Evolutionary conservation across 495 filamentous ascomycete genomes (phyloP), one percentile per base, ranked within the genome.

Genomic region (Amniculicola lignicola): DNA sequence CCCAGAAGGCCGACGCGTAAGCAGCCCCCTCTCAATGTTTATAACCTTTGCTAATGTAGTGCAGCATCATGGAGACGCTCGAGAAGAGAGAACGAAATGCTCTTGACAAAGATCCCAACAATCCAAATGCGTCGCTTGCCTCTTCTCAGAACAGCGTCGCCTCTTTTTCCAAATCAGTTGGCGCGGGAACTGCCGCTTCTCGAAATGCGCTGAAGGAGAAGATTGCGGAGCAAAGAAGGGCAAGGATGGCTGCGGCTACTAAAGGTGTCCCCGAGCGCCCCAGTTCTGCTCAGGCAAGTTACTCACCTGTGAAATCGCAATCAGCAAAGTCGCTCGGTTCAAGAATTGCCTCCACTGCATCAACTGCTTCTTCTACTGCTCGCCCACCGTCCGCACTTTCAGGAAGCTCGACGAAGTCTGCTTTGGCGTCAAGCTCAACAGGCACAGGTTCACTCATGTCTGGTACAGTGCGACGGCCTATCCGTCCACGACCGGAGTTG

Each of bases 201-300:
- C 82, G 75, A 45, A 77, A 73, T 55, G 81, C 73, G 69, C 79
- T 84, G 69, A 89, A 75, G 53, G 90, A 95, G 54, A 80, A 87
- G 6, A 91, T 96, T 72, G 76, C 90, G 49, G 89, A 88, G 4
- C 85, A 90, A 56, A 91, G 90, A 72, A 88, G 81, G 65, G 81
- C 80, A 23, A 79, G 59, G 46, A 15, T 80, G 33, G 70, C 80
- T 44, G 77, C 78, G 49, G 37, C 37, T 6, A 70, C 77, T 22
- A 85, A 77, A 67, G 78, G 77, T 35, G 63, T 86, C 15, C 84
- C 82, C 16, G 74, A 84, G 35, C 81, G 88, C 14, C 86, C 89
- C 3, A 85, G 79, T 48, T 92, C 89, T 24, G 87, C 87, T 43
- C 87, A 86, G 78, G 74, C 84, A 16, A 74, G 75, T 36, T 78